Base-by-base conservation (phyloP, 1,284 basidiomycete species). In the Serendipita sp. region DNA sequence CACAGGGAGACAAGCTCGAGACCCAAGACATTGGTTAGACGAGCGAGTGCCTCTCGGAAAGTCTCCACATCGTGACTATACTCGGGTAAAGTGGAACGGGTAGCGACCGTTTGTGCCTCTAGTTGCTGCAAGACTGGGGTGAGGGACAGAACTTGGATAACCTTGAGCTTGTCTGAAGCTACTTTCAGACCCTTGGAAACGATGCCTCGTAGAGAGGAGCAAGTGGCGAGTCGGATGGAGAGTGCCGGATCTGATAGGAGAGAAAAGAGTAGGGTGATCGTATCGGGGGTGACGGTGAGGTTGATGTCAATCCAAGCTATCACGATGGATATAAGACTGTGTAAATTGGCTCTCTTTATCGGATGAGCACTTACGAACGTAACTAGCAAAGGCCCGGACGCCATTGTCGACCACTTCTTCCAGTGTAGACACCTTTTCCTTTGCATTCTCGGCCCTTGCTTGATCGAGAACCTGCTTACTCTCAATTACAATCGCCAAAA, bases 251-350 rank as follows among this genome's bases (percentile, higher is more conserved):
- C 88, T n/a, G 87, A 87, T 49, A 99, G 82, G 32, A 96, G 79
- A 47, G 80, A 84, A 73, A 93, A 95, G 60, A 98, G 80, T 58
- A 99, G 76, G 3, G 87, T 83, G 32, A 99, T 84, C 0, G 93
- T 93, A 8, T 83, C 84, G 26, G 90, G 91, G 1, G 93, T 98
- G 65, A 99, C 88, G 34, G 96, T 91, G 64, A 99, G 78, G 69
- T 91, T 91, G 70, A 99, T 94, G 71, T 99, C 97, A 69, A 99
- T 89, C 96, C 96, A 99, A 6, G 93, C 93, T 95, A 68, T 35
- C 50, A 30, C 35, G 17, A 15, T n/a, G 50, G n/a, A 29, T 35
- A 47, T n/a, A 26, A 60, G 60, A 29, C 12, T 6, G 12, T 6
- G 12, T 12, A 38, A 38, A 38, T 38, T 12, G 35, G 35, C 12